A percentile compares a stretch with the other conserved stretches of the same genome.
These are phyloP conservation scores for Aspergillus hiratsukae DNA, from an alignment of 2,329 filamentous ascomycete genomes.

Conservation along the genomic window DNA sequence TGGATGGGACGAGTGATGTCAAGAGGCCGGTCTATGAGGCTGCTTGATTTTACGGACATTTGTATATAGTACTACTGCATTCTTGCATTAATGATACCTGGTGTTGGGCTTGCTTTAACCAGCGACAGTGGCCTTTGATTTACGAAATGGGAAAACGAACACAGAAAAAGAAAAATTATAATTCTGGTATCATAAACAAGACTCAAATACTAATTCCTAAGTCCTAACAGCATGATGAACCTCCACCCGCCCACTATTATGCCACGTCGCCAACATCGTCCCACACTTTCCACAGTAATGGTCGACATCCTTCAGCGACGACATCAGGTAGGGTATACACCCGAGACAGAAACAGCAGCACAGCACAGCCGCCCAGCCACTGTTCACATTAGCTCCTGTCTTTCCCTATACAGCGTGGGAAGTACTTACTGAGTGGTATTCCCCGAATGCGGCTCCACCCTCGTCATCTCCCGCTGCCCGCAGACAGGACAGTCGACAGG, in stretches of 20 bases:
- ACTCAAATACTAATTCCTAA: too few relatives aligned
- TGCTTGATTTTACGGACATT: neutral
- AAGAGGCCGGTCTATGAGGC: neutral
- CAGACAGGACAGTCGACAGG: conserved; percentile 48
- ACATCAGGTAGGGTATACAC: conserved; percentile 48
- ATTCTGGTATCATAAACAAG: neutral
- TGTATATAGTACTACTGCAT: neutral
- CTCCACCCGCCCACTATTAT: conserved; percentile 45
- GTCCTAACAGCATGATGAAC: conserved; percentile 28
- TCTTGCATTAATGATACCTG: neutral
- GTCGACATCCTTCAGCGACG: conserved; percentile 45
- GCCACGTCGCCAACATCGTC: conserved; percentile 44
- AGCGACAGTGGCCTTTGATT: too few relatives aligned
- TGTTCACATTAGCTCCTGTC: conserved; percentile 13
- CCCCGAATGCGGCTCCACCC: conserved; percentile 17
- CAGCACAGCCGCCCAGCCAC: conserved; percentile 44
- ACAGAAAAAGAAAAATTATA: too few relatives aligned
- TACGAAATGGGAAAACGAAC: too few relatives aligned
- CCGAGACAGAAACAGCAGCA: conserved; percentile 44
- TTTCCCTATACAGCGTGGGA: too few relatives aligned
- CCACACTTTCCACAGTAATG: conserved; percentile 48
- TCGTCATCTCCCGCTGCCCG: conserved; percentile 34
- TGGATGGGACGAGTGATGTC: conserved; percentile 1
- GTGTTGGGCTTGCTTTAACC: neutral
- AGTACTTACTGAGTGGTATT: conserved; percentile 27